A percentile compares a stretch with the other conserved stretches of the same genome.
Evolutionary conservation across 2,329 filamentous ascomycete species (phyloP).

Genomic region (Colletotrichum chrysophilum): DNA sequence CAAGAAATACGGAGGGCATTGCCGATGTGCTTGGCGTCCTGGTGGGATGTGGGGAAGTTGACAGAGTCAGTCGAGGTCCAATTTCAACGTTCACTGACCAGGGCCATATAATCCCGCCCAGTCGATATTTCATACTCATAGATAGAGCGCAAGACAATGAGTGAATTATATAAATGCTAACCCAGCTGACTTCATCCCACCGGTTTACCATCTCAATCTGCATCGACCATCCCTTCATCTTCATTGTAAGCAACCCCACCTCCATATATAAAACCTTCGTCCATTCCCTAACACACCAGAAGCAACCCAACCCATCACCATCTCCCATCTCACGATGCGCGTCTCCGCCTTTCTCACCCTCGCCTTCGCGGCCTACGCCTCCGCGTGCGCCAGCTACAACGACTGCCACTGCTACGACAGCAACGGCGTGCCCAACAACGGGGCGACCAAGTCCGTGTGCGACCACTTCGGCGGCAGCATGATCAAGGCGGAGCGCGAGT

Average conservation of each 20-base stretch:
- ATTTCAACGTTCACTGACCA: neutral
- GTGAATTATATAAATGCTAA: neutral
- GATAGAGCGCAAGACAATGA: accelerated
- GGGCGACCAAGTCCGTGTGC: neutral
- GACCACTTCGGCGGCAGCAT: neutral
- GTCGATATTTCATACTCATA: neutral
- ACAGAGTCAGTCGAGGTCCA: neutral
- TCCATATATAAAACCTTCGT: neutral
- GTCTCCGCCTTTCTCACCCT: accelerated
- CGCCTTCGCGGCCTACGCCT: neutral
- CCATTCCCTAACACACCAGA: neutral
- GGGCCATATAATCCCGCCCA: neutral
- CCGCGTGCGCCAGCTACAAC: neutral
- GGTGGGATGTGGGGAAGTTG: neutral
- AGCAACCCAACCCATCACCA: no score
- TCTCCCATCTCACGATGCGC: neutral
- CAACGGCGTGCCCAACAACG: neutral
- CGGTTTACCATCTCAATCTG: accelerated
- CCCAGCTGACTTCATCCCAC: neutral
- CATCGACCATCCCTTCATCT: neutral
- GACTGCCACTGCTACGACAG: neutral
- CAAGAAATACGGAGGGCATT: neutral
- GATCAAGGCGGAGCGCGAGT: neutral
- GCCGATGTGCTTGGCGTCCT: neutral
- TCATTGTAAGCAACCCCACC: neutral